These are phyloP conservation scores for Kentomonas sorsogonicus DNA, from an alignment of 208 protist species.

Conservation along the genomic window DNA sequence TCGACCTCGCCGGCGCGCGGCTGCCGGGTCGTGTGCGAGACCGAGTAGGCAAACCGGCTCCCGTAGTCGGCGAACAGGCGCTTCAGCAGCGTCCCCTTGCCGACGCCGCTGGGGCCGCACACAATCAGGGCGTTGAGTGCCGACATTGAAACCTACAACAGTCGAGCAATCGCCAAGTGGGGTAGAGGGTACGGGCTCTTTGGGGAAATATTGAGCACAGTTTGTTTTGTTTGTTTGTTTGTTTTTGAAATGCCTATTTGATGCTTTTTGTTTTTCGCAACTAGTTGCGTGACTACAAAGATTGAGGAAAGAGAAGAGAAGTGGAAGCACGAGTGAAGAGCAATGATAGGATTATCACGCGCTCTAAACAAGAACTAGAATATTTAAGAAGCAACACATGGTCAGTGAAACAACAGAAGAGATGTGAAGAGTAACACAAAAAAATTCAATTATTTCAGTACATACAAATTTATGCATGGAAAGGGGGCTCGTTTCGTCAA, in stretches of 20 bases:
- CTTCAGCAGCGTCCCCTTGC: conserved; percentile 90
- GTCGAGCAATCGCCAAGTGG: background rate
- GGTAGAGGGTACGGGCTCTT: background rate
- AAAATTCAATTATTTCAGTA: no score
- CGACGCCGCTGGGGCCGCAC: conserved; percentile 89
- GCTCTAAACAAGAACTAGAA: no score
- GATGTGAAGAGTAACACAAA: no score
- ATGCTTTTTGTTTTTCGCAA: no score
- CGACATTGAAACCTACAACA: conserved; percentile 13
- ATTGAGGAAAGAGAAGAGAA: conserved; percentile 3
- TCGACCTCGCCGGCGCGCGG: conserved; percentile 81
- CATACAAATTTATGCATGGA: no score
- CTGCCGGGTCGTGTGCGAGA: conserved; percentile 90
- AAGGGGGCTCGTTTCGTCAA: no score
- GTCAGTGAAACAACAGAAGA: no score
- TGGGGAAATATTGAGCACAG: conserved; percentile 1
- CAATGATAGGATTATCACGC: no score
- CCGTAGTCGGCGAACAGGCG: conserved; percentile 69
- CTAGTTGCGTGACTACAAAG: background rate
- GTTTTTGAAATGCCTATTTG: background rate
- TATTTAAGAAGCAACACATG: no score
- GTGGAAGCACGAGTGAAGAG: background rate
- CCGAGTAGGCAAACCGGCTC: conserved; percentile 81
- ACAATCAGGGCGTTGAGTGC: conserved; percentile 81
- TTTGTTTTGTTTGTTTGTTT: conserved; percentile 6